Base-by-base conservation (phyloP, 306 rosid genomes). In the Vachellia pachyceras region DNA sequence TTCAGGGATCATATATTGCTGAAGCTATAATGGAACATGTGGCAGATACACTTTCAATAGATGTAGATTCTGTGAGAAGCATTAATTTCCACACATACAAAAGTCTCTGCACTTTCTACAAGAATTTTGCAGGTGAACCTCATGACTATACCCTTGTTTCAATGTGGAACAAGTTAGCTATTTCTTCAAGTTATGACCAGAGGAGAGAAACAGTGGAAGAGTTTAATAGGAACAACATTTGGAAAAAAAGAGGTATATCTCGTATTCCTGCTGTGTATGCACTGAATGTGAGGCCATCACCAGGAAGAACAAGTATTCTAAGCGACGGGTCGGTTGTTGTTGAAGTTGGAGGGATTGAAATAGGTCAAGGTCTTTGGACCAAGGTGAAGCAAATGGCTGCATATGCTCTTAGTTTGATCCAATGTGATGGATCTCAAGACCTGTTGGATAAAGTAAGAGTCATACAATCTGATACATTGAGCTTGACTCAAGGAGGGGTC, bases 281-380 rank as follows among this genome's bases (percentile, higher is more conserved):
- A 67, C 85, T 93, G 45, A 0, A 0, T 2, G n/a, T 83, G 80
- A 83, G 90, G 69, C 82, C 89, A 63, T 88, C 97, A 49, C 97
- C 98, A 0, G 99, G 94, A 54, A 95, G 84, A 86, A 94, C 88
- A 54, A 90, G 93, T 83, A 90, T 95, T 79, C 83, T 95, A 29
- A 71, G 71, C 4, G 99, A 93, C 47, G 98, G 93, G 18, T 90
- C 98, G 41, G 70, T 95, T 65, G 90, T 77, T 73, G 96, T 88
- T 85, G 98, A 95, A 86, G 97, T 95, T 67, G 96, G 97, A 73
- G 99, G 98, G 7, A 90, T 90, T 65, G 98, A 95, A 83, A 17
- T 95, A n/a, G 99, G 99, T 41, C 99, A 95, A 84, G 99, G 99
- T 89, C 92, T 95, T 0, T 93, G 98, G 99, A 95, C 98, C 25